These are phyloP conservation scores for Phytopythium mirpurense DNA, from an alignment of 352 stramenopile genomes.

Conservation along the genomic window DNA sequence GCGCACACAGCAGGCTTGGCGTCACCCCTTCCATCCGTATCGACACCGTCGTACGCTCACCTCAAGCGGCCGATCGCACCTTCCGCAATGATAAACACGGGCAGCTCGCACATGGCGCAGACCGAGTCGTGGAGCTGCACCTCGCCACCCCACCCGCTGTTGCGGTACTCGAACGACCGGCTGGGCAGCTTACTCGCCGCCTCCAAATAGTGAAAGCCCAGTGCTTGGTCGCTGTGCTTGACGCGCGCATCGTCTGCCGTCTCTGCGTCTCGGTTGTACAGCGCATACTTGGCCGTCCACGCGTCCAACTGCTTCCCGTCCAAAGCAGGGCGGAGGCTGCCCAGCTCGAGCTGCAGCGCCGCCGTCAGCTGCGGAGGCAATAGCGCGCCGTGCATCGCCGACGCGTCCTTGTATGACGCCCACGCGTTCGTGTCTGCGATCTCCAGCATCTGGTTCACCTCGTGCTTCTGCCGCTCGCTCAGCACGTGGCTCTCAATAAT, in stretches of 20 bases:
- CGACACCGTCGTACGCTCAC: too few relatives aligned
- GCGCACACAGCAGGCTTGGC: not conserved
- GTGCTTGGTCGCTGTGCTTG: not conserved
- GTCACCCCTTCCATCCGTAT: slow-evolving; percentile 3
- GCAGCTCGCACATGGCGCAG: slow-evolving; percentile 66
- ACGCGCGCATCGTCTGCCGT: not conserved
- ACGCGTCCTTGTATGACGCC: slow-evolving; percentile 67
- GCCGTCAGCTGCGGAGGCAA: slow-evolving; percentile 68
- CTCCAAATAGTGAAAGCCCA: slow-evolving; percentile 3
- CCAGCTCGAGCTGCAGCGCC: slow-evolving; percentile 63
- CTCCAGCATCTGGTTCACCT: slow-evolving; percentile 71
- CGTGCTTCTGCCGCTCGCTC: slow-evolving; percentile 52
- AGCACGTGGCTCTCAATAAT: slow-evolving; percentile 73
- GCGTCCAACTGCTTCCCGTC: slow-evolving; percentile 47
- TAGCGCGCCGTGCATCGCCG: slow-evolving; percentile 34
- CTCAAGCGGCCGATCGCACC: too few relatives aligned
- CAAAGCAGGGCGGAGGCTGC: slow-evolving; percentile 29
- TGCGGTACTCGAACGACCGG: slow-evolving; percentile 73
- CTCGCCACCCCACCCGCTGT: slow-evolving; percentile 85
- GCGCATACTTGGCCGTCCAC: slow-evolving; percentile 3
- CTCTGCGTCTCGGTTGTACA: not conserved
- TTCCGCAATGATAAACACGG: slow-evolving; percentile 76
- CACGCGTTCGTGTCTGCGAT: slow-evolving; percentile 80
- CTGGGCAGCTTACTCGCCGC: slow-evolving; percentile 16
- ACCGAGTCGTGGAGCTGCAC: slow-evolving; percentile 80